phyloP scores from a whole-genome alignment of 2,329 filamentous ascomycete species.

The Exserohilum rostratum region DNA sequence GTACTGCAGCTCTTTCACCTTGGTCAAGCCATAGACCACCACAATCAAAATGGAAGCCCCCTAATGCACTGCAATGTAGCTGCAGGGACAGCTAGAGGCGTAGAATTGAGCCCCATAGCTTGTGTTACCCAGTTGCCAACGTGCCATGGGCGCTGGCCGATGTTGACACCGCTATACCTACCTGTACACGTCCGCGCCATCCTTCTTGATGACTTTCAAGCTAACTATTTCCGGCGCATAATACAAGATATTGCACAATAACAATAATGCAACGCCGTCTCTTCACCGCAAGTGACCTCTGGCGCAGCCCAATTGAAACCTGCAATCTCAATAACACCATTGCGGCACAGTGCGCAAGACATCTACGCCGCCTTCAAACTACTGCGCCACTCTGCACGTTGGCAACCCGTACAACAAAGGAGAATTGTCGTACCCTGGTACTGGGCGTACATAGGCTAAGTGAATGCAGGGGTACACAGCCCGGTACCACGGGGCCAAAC shows the following conservation, averaged over 20 bases:
- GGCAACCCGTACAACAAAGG: background rate
- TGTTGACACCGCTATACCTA: background rate
- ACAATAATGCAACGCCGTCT: conserved; percentile 4
- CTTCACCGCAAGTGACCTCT: background rate
- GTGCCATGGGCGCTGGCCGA: background rate
- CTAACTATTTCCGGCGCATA: background rate
- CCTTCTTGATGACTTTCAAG: background rate
- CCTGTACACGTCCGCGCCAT: background rate
- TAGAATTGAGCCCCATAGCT: background rate
- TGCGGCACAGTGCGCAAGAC: background rate
- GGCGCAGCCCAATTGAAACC: background rate
- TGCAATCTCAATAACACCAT: background rate
- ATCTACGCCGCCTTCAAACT: background rate
- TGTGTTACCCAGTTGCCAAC: background rate
- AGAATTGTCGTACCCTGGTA: background rate
- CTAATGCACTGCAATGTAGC: conserved; percentile 5
- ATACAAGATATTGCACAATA: background rate
- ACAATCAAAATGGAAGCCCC: background rate
- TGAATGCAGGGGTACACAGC: background rate
- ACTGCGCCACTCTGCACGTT: background rate
- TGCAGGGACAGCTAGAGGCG: background rate
- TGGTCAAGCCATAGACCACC: background rate
- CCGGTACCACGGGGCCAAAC: background rate
- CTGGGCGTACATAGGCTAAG: background rate
- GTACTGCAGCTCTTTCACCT: conserved; percentile 1